Evolutionary conservation across 805 yeast species (phyloP).

Genomic region (Priceomyces fermenticarens): DNA sequence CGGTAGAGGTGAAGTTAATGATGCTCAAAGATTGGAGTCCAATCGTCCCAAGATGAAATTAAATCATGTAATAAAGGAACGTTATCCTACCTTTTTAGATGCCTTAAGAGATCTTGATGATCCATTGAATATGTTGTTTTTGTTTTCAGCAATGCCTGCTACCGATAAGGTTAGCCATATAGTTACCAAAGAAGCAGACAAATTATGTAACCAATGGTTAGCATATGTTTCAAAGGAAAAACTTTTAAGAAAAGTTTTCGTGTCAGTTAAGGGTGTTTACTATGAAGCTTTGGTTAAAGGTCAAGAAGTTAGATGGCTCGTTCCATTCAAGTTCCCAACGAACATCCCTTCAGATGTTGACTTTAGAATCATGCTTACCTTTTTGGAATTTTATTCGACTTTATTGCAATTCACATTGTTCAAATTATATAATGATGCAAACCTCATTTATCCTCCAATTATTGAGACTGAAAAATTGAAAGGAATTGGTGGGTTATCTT

Average conservation of each 20-base stretch:
- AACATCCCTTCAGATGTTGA: slow-evolving; percentile 92
- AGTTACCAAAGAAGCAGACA: slow-evolving; percentile 84
- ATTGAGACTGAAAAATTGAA: slow-evolving; percentile 69
- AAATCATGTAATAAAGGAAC: slow-evolving; percentile 88
- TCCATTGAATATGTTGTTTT: slow-evolving; percentile 89
- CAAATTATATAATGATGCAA: slow-evolving; percentile 82
- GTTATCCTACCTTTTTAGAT: slow-evolving; percentile 91
- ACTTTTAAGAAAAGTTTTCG: slow-evolving; percentile 82
- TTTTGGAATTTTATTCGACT: slow-evolving; percentile 93
- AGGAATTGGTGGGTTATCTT: slow-evolving; percentile 85
- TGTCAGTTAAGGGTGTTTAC: slow-evolving; percentile 94
- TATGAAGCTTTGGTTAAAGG: slow-evolving; percentile 89
- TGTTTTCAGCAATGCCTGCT: slow-evolving; percentile 94
- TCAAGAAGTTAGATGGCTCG: slow-evolving; percentile 93
- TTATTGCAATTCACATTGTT: slow-evolving; percentile 81
- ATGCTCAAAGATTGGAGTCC: slow-evolving; percentile 81
- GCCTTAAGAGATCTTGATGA: slow-evolving; percentile 93
- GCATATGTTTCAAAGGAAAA: slow-evolving; percentile 89
- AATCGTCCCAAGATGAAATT: slow-evolving; percentile 81
- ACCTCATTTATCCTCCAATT: slow-evolving; percentile 87
- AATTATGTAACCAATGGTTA: slow-evolving; percentile 89
- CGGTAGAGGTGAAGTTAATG: slow-evolving; percentile 86
- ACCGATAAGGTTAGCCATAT: slow-evolving; percentile 76
- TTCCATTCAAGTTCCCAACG: slow-evolving; percentile 96
- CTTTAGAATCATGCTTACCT: slow-evolving; percentile 94